These are phyloP conservation scores for Cladosporium sp. DNA, from an alignment of 2,329 filamentous ascomycete species.

Conservation along the genomic window DNA sequence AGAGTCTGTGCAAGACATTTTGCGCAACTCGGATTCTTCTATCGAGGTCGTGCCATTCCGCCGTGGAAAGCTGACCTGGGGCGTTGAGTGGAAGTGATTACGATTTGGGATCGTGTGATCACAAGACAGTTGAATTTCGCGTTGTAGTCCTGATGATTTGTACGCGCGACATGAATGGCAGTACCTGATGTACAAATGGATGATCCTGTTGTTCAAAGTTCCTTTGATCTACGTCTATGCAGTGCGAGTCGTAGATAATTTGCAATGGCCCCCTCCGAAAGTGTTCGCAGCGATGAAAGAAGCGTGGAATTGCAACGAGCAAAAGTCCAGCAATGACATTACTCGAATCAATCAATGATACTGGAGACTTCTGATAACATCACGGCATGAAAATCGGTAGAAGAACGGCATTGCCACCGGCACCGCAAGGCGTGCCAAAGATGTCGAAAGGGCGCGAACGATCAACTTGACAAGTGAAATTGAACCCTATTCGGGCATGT, in stretches of 20 bases:
- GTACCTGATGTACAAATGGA: not conserved
- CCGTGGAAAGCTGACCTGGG: conserved; percentile 63
- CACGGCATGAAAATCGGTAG: conserved; percentile 6
- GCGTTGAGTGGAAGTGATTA: conserved; percentile 51
- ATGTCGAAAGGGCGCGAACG: conserved; percentile 16
- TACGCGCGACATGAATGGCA: not conserved
- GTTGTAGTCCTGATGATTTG: not conserved
- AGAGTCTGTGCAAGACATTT: conserved; percentile 55
- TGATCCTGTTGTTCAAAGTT: not conserved
- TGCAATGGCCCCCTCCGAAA: not conserved
- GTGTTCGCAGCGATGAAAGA: not conserved
- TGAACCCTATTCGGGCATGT: conserved; percentile 16
- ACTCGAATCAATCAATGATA: not conserved
- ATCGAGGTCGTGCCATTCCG: conserved; percentile 68
- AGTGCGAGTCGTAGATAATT: not conserved
- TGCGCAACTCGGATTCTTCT: conserved; percentile 54
- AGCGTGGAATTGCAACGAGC: not conserved
- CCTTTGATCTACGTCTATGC: not conserved
- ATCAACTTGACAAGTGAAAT: conserved; percentile 5
- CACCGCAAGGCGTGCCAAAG: conserved; percentile 8
- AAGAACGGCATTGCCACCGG: conserved; percentile 7
- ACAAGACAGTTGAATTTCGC: conserved; percentile 61
- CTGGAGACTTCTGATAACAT: not conserved
- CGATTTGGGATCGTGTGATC: conserved; percentile 35
- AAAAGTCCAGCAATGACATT: not conserved